Percentiles rank a stretch among this genome's conserved stretches.
Evolutionary conservation across 1,284 basidiomycete species (phyloP).

Genomic region (Puccinia horiana): DNA sequence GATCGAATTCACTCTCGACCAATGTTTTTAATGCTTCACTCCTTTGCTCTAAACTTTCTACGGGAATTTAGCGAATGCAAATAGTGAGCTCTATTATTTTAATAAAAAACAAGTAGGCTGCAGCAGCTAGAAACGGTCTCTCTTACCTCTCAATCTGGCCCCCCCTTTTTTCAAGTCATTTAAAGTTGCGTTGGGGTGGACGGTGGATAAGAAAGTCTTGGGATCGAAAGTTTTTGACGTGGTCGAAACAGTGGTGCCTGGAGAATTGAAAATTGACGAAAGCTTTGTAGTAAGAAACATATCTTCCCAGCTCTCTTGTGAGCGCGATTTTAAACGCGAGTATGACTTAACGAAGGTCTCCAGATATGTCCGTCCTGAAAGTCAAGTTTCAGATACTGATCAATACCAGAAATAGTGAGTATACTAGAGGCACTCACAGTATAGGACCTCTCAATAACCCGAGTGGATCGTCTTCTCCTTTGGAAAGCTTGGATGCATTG

Average conservation of each 20-base stretch:
- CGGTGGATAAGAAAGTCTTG: constrained; percentile 83
- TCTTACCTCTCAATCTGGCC: constrained; percentile 52
- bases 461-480: constrained; percentile 10
- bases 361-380: constrained; percentile 37
- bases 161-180: constrained; percentile 79
- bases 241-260: constrained; percentile 65
- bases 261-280: constrained; percentile 50
- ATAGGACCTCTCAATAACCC: constrained; percentile 30
- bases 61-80: not conserved
- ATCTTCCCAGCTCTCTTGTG: not conserved
- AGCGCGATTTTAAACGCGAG: not conserved
- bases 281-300: constrained; percentile 36
- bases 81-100: constrained; percentile 36
- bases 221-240: constrained; percentile 95
- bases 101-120: constrained; percentile 56
- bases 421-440: constrained; percentile 45
- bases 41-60: constrained; percentile 75
- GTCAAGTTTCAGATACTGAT: not conserved
- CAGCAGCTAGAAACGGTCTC: constrained; percentile 58
- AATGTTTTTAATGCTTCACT: constrained; percentile 90
- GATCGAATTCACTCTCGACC: constrained; percentile 97
- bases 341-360: constrained; percentile 36
- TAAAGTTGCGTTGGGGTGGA: constrained; percentile 94
- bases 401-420: constrained; percentile 28
- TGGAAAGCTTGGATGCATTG: not conserved